Percentiles rank a stretch among this genome's conserved stretches.
Conservation (phyloP, 225 moss, liverwort and hornwort species). For the Pseudisothecium myosuroides region DNA sequence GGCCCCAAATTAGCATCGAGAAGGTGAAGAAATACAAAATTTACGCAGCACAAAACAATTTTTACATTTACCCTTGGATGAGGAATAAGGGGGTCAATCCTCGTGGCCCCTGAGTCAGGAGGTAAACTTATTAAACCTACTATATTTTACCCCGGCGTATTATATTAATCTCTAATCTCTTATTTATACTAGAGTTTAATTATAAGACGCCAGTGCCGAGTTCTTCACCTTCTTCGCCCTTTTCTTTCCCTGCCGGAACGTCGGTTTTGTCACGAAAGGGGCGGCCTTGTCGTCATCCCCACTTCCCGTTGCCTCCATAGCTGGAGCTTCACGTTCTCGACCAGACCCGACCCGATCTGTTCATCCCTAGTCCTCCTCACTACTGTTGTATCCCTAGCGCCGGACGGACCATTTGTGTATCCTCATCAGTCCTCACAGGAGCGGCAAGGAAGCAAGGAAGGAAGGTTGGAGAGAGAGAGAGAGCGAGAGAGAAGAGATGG, state of each 20-base stretch:
- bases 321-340: not conserved
- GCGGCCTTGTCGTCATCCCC: slow-evolving; percentile 4
- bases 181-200: not conserved
- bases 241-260: not conserved
- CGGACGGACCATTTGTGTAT: too few relatives aligned
- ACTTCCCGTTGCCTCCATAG: slow-evolving; percentile 11
- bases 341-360: not conserved
- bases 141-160: not conserved
- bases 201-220: not conserved
- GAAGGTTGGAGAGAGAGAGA: not conserved
- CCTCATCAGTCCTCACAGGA: too few relatives aligned
- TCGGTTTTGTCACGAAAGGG: not conserved
- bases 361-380: too few relatives aligned
- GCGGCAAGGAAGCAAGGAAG: not conserved
- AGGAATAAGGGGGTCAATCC: too few relatives aligned
- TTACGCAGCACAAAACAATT: too few relatives aligned
- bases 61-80: too few relatives aligned
- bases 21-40: too few relatives aligned
- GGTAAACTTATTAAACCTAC: too few relatives aligned
- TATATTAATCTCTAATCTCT: not conserved
- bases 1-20: too few relatives aligned
- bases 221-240: not conserved
- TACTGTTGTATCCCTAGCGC: not conserved
- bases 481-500: slow-evolving; percentile 39
- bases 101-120: too few relatives aligned